A percentile compares a stretch with the other conserved stretches of the same genome.
phyloP scores from a whole-genome alignment of 176 grass and related monocot genomes.

The Saccharum spontaneum region DNA sequence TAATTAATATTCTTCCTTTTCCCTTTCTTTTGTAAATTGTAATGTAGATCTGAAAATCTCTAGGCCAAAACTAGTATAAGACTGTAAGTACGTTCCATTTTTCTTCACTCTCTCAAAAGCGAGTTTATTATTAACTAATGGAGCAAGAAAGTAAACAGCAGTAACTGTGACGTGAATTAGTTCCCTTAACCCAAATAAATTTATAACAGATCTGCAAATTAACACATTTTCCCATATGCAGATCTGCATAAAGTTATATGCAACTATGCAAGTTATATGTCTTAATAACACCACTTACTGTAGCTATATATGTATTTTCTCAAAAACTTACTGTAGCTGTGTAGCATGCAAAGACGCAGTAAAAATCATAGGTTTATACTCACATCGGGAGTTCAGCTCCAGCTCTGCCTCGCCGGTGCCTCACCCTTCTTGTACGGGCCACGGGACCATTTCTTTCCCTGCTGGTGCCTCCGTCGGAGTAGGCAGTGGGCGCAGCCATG shows the following conservation, averaged over 20 bases:
- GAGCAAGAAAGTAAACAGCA: not conserved
- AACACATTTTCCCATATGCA: not conserved
- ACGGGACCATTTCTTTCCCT: not conserved
- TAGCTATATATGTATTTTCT: not conserved
- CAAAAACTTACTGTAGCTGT: not conserved
- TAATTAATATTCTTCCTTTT: not conserved
- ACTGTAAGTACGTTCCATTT: not conserved
- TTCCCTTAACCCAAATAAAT: not conserved
- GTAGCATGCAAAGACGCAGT: not conserved
- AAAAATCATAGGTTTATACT: not conserved
- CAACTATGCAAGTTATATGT: not conserved
- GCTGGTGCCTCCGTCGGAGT: not conserved
- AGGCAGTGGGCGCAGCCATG: not conserved
- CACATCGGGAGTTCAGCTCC: conserved; percentile 33
- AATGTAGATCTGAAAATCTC: not conserved
- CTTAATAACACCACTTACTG: not conserved
- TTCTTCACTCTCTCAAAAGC: not conserved
- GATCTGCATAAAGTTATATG: not conserved
- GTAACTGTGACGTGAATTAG: not conserved
- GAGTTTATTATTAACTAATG: not conserved
- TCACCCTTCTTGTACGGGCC: conserved; percentile 25
- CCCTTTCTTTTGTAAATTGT: not conserved
- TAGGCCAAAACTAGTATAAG: not conserved
- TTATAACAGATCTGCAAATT: conserved; percentile 11
- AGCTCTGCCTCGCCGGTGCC: conserved; percentile 15